phyloP scores from a whole-genome alignment of 768 basidiomycete genomes.

The Pleurotus citrinopileatus region DNA sequence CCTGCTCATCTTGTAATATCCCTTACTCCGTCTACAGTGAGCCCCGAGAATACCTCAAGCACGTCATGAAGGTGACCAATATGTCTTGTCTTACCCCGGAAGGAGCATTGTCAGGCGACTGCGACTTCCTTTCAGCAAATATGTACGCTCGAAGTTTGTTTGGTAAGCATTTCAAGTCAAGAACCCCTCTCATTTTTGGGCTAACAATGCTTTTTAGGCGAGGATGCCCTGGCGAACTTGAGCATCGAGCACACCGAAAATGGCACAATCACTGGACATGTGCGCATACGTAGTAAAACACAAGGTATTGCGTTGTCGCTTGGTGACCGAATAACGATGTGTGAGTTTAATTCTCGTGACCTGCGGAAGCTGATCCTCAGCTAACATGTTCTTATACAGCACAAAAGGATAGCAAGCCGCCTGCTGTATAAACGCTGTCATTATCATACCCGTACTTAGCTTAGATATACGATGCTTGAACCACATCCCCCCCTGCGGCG shows the following conservation, averaged over 20 bases:
- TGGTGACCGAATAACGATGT: conserved; percentile 84
- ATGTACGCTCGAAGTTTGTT: conserved; percentile 95
- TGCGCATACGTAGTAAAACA: conserved; percentile 95
- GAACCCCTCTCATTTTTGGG: background rate
- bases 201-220: conserved; percentile 49
- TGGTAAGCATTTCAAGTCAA: conserved; percentile 45
- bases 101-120: conserved; percentile 92
- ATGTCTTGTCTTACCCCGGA: conserved; percentile 97
- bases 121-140: conserved; percentile 95
- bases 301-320: conserved; percentile 95
- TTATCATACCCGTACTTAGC: too few species aligned
- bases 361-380: conserved; percentile 2
- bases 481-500: too few species aligned
- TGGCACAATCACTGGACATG: conserved; percentile 86
- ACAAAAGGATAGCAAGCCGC: conserved; percentile 38
- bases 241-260: conserved; percentile 85
- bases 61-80: conserved; percentile 96
- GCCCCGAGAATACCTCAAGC: conserved; percentile 85
- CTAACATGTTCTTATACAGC: conserved; percentile 20
- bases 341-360: conserved; percentile 24
- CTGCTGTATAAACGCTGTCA: conserved; percentile 35
- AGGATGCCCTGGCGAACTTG: conserved; percentile 94
- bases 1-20: conserved; percentile 1
- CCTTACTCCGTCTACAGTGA: conserved; percentile 42
- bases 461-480: too few species aligned